Conservation (phyloP, 23 red algal species). For the Gracilaria gracilis region DNA sequence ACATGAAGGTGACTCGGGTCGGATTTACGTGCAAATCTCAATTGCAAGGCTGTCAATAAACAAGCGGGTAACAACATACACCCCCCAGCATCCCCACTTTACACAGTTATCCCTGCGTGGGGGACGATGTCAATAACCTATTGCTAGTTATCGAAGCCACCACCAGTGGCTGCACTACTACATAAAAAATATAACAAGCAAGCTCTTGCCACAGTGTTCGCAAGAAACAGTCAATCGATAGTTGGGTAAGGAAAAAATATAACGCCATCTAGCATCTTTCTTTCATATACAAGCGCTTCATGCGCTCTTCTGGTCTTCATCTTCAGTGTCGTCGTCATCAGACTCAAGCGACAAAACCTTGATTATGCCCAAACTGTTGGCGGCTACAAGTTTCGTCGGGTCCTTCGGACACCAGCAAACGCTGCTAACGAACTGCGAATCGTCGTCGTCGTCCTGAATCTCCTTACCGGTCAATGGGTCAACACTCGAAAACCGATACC, state of each 20-base stretch:
- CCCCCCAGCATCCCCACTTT: too few relatives aligned
- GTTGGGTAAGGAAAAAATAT: background rate
- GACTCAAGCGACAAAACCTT: constrained; percentile 86
- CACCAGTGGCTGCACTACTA: background rate
- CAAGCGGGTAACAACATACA: too few relatives aligned
- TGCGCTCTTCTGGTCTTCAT: constrained; percentile 12
- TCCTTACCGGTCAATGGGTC: constrained; percentile 80
- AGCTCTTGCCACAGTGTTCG: background rate
- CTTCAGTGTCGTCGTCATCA: constrained; percentile 12
- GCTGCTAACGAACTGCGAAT: constrained; percentile 75
- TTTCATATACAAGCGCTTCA: too few relatives aligned
- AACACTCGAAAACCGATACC: constrained; percentile 71
- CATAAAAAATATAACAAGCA: background rate
- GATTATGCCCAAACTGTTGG: constrained; percentile 87
- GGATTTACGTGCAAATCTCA: background rate
- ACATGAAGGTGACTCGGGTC: background rate
- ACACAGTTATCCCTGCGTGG: too few relatives aligned
- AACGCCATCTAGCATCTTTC: too few relatives aligned
- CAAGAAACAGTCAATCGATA: background rate
- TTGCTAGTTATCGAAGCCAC: background rate
- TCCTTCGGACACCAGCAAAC: constrained; percentile 89
- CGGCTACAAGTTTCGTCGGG: constrained; percentile 78
- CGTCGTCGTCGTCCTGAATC: constrained; percentile 61
- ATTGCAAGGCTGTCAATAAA: too few relatives aligned
- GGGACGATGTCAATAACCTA: too few relatives aligned